Conservation (phyloP, 2,329 filamentous ascomycete species). For the Colletotrichum acutatum region DNA sequence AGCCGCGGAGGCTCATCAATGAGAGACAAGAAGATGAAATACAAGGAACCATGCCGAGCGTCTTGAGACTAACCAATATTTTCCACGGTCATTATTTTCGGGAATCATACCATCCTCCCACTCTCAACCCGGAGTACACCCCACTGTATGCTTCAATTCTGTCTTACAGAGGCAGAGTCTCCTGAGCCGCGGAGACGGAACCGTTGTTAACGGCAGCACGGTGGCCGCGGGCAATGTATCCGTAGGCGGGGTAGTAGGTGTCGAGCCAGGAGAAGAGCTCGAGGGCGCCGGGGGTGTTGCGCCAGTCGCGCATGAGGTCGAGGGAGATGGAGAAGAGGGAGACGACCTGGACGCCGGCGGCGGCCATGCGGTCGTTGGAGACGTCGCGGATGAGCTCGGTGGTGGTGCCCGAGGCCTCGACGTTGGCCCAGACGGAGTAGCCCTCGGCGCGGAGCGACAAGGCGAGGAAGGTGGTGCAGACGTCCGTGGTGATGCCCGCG, state of each 20-base stretch:
- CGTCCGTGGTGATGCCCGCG: slow-evolving; percentile 78
- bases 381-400: slow-evolving; percentile 69
- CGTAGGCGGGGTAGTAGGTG: slow-evolving; percentile 73
- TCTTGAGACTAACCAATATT: background rate
- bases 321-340: slow-evolving; percentile 72
- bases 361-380: slow-evolving; percentile 74
- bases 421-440: slow-evolving; percentile 79
- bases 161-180: slow-evolving; percentile 30
- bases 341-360: slow-evolving; percentile 73
- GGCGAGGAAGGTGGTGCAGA: slow-evolving; percentile 79
- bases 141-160: too few relatives aligned
- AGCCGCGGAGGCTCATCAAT: slow-evolving; percentile 7
- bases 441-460: slow-evolving; percentile 77
- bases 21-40: slow-evolving; percentile 24
- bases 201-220: slow-evolving; percentile 70
- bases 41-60: background rate
- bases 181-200: slow-evolving; percentile 67
- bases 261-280: slow-evolving; percentile 74
- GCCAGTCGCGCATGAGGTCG: slow-evolving; percentile 79
- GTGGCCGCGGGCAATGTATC: slow-evolving; percentile 70
- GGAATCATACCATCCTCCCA: slow-evolving; percentile 24
- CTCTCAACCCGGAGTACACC: background rate
- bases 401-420: slow-evolving; percentile 77
- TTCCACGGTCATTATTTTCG: background rate
- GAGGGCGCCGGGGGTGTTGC: slow-evolving; percentile 60